A percentile compares a stretch with the other conserved stretches of the same genome.
Evolutionary conservation across 768 basidiomycete species (phyloP).

Genomic region (Serendipita sp.): DNA sequence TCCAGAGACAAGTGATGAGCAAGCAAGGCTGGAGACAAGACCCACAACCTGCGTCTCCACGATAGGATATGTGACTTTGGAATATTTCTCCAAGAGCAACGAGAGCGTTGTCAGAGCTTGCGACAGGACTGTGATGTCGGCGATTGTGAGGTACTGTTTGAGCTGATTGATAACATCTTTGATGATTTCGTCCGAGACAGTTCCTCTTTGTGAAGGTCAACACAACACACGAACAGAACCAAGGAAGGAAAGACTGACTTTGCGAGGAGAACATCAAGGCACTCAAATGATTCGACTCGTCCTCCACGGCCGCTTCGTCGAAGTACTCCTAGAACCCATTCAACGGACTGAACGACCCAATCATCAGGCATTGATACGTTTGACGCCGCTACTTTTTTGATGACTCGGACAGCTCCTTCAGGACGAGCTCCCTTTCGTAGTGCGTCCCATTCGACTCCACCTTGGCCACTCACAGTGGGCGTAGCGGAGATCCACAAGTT

Average conservation of each 20-base stretch:
- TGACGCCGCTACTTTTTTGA: constrained; percentile 57
- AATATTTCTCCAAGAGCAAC: constrained; percentile 50
- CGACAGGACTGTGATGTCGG: constrained; percentile 64
- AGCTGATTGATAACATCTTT: constrained; percentile 53
- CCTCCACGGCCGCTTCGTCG: constrained; percentile 64
- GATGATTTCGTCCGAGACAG: constrained; percentile 40
- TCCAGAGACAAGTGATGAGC: constrained; percentile 64
- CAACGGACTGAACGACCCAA: constrained; percentile 70
- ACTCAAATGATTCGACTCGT: constrained; percentile 64
- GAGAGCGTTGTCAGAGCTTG: constrained; percentile 51
- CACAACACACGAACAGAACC: not conserved
- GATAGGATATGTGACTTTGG: constrained; percentile 51
- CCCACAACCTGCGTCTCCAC: constrained; percentile 50
- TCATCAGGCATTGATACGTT: constrained; percentile 51
- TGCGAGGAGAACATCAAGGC: constrained; percentile 52
- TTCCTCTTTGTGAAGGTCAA: not conserved
- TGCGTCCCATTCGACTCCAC: constrained; percentile 62
- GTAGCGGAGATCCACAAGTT: constrained; percentile 80
- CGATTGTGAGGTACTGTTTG: constrained; percentile 52
- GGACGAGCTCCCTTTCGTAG: constrained; percentile 55
- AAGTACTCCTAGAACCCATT: constrained; percentile 58
- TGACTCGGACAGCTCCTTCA: constrained; percentile 61
- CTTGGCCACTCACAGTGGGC: constrained; percentile 45
- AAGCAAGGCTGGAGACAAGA: constrained; percentile 51
- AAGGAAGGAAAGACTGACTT: constrained; percentile 26